Conservation (phyloP, 1,284 basidiomycete species). For the Sphaerobolus stellatus region DNA sequence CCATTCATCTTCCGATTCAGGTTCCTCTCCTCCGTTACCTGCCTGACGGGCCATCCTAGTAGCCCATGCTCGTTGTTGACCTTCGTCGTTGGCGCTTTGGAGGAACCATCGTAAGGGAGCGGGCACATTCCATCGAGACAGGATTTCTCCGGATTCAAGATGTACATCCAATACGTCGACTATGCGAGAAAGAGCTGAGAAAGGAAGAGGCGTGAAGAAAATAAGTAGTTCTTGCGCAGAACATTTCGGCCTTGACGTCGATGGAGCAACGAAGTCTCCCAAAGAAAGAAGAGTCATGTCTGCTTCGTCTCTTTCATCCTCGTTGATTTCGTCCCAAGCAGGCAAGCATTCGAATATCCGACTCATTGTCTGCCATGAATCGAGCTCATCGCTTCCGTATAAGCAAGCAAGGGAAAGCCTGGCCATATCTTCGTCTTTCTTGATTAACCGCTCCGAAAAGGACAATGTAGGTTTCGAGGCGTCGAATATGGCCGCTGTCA, state of each 20-base stretch:
- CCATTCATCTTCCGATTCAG: constrained; percentile 75
- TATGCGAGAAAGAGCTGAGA: constrained; percentile 71
- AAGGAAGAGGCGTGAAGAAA: constrained; percentile 79
- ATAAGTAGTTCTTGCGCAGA: constrained; percentile 71
- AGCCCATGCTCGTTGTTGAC: constrained; percentile 81
- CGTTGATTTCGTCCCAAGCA: constrained; percentile 71
- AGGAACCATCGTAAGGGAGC: constrained; percentile 84
- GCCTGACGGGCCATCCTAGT: constrained; percentile 80
- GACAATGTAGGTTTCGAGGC: constrained; percentile 86
- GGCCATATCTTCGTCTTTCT: constrained; percentile 79
- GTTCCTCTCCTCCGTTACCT: constrained; percentile 52
- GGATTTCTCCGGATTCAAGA: constrained; percentile 88
- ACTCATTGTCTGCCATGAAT: constrained; percentile 83
- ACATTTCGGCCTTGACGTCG: constrained; percentile 56
- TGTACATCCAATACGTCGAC: constrained; percentile 91
- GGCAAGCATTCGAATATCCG: constrained; percentile 92
- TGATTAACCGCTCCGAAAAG: constrained; percentile 66
- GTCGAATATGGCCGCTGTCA: constrained; percentile 77
- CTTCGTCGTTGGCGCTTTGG: constrained; percentile 63
- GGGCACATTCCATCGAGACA: constrained; percentile 82
- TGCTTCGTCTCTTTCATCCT: constrained; percentile 66
- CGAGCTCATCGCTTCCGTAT: constrained; percentile 75
- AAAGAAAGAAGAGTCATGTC: constrained; percentile 80
- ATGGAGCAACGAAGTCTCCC: constrained; percentile 74
- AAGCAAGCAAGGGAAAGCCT: constrained; percentile 83